Evolutionary conservation across 2,329 filamentous ascomycete genomes (phyloP), one percentile per base, ranked within the genome.

Genomic region (Verruconis gallopava): DNA sequence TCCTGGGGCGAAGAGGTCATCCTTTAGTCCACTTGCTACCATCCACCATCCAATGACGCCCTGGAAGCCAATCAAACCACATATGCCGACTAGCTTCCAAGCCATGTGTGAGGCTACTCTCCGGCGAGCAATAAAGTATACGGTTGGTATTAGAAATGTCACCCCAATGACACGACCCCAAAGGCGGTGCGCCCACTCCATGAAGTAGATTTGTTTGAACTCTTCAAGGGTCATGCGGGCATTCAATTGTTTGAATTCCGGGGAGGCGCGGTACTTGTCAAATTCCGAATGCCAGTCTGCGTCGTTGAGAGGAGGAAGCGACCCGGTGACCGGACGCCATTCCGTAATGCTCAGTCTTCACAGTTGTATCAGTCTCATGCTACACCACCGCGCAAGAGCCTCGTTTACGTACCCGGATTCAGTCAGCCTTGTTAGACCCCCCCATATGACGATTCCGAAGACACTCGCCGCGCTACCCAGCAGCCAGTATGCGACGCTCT

Each of bases 11-110:
- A 98, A 95, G 20, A 98, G 73, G 59, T 98, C 91, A 57, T 96
- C 91, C 59, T 89, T 93, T 48, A 98, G 70, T 2, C 91, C 91
- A 9, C 84, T 93, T 63, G 93, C 93, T 52, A 98, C 91, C 91
- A 98, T 98, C 86, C 91, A 98, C 91, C 91, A 98, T 42, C 91
- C 91, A 49, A 98, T 79, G 54, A 91, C 75, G 35, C 91, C 91
- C 61, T 98, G 91, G 61, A 94, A 91, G 42, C 85, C 91, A 54
- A 98, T 95, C 52, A 96, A 69, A 38, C 73, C 76, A 34, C 85
- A 84, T 48, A 98, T 96, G 11, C 86, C 89, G 32, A 77, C 65
- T 12, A 98, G 70, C 48, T 83, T 80, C 51, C 69, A 59, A 13
- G 85, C 79, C 79, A 94, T 93, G 41, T 74, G 76, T 40, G 69